Evolutionary conservation across 306 rosid genomes (phyloP).

Genomic region (Medicago ruthenica): DNA sequence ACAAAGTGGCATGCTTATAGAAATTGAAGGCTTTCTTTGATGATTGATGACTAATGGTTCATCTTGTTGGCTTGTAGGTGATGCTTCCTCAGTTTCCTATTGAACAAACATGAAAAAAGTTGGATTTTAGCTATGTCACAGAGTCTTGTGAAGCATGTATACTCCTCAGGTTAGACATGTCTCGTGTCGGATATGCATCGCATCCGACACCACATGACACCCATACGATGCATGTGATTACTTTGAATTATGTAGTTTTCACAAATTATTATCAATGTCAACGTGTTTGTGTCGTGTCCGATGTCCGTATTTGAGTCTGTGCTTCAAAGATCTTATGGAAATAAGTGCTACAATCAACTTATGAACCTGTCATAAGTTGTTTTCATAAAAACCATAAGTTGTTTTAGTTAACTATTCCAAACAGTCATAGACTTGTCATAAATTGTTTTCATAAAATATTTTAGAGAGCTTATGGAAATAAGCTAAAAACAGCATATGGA

Average conservation of each 20-base stretch:
- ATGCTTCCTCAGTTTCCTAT: constrained; percentile 53
- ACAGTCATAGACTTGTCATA: too few relatives aligned
- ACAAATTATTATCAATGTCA: too few relatives aligned
- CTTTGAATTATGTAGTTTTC: too few relatives aligned
- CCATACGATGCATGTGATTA: too few relatives aligned
- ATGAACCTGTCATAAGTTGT: background rate
- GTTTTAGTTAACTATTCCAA: too few relatives aligned
- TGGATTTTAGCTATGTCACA: background rate
- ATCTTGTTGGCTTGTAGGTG: constrained; percentile 33
- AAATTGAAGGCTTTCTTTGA: constrained; percentile 60
- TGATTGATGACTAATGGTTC: constrained; percentile 51
- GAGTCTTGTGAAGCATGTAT: background rate
- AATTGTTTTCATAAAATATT: background rate
- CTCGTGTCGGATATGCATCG: too few relatives aligned
- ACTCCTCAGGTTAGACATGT: too few relatives aligned
- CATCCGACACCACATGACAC: too few relatives aligned
- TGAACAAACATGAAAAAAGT: constrained; percentile 29
- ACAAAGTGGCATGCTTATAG: constrained; percentile 83
- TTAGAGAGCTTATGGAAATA: background rate
- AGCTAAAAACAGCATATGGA: background rate
- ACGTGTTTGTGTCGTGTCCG: too few relatives aligned
- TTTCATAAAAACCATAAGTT: too few relatives aligned
- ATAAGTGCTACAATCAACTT: background rate
- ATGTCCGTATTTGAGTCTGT: too few relatives aligned
- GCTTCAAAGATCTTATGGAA: background rate